phyloP scores from a whole-genome alignment of 129 eudicot genomes.

The Logfia minima region DNA sequence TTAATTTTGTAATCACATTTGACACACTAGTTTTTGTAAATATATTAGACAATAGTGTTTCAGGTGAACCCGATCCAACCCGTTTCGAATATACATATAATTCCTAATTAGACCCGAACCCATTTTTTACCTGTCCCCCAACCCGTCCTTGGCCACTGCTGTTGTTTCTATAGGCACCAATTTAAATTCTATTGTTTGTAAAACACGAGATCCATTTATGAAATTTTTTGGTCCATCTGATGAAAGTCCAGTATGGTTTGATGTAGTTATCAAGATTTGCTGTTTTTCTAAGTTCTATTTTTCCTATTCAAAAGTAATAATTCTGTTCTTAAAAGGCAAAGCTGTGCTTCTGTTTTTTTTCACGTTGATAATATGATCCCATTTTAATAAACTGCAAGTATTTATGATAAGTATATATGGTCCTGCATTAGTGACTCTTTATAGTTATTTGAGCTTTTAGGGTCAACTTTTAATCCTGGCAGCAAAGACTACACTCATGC shows the following conservation, averaged over 20 bases:
- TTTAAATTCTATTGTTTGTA: neutral
- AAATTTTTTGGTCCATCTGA: neutral
- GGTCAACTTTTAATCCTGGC: conserved; percentile 49
- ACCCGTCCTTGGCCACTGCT: neutral
- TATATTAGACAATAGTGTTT: neutral
- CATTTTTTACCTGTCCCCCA: neutral
- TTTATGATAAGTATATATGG: neutral
- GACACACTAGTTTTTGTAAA: neutral
- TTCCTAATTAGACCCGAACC: neutral
- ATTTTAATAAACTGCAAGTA: neutral
- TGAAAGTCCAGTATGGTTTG: neutral
- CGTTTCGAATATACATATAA: neutral
- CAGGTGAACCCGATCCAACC: neutral
- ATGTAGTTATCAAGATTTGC: neutral
- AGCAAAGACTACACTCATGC: conserved; percentile 72
- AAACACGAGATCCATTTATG: neutral
- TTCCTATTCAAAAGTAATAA: neutral
- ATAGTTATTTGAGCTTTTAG: conserved; percentile 40
- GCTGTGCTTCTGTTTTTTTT: neutral
- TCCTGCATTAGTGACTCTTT: conserved; percentile 8
- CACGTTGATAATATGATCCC: neutral
- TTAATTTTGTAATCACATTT: neutral
- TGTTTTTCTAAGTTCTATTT: neutral
- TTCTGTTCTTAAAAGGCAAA: neutral
- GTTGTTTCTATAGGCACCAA: neutral